Conservation (phyloP, 1,284 basidiomycete species). For the Tylopilus orsonianus region DNA sequence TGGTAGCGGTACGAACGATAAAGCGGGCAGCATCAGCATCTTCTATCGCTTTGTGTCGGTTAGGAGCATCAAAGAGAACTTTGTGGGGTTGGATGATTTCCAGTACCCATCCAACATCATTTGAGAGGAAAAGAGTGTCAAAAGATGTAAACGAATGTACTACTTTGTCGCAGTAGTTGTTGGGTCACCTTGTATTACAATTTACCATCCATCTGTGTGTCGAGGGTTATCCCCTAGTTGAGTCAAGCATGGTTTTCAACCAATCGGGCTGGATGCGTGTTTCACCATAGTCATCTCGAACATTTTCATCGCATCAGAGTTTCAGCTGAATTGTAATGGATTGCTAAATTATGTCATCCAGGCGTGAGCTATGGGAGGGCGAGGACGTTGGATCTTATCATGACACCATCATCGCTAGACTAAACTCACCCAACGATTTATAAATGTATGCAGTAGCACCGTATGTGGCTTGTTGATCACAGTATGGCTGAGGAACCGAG, state of each 20-base stretch:
- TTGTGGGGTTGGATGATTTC: conserved; percentile 76
- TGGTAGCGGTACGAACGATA: conserved; percentile 96
- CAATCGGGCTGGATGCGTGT: too few relatives aligned
- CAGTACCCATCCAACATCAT: conserved; percentile 84
- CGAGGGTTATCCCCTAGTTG: not conserved
- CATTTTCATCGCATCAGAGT: too few relatives aligned
- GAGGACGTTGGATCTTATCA: conserved; percentile 53
- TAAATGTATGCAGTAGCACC: conserved; percentile 79
- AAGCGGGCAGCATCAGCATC: conserved; percentile 90
- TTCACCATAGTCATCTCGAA: too few relatives aligned
- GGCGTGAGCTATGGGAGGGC: too few relatives aligned
- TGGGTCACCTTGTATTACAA: not conserved
- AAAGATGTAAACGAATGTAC: not conserved
- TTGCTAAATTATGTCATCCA: too few relatives aligned
- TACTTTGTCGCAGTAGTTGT: too few relatives aligned
- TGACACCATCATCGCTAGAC: conserved; percentile 62
- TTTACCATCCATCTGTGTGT: not conserved
- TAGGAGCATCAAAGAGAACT: conserved; percentile 96
- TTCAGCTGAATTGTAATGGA: too few relatives aligned
- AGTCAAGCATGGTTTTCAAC: not conserved
- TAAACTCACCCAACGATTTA: conserved; percentile 76
- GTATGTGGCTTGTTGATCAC: conserved; percentile 64
- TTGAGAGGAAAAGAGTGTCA: conserved; percentile 36
- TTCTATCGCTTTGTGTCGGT: conserved; percentile 89
- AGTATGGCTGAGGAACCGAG: conserved; percentile 58